Percentiles rank a stretch among this genome's conserved stretches.
Conservation (phyloP, 306 rosid genomes). For the Trifolium pratense region DNA sequence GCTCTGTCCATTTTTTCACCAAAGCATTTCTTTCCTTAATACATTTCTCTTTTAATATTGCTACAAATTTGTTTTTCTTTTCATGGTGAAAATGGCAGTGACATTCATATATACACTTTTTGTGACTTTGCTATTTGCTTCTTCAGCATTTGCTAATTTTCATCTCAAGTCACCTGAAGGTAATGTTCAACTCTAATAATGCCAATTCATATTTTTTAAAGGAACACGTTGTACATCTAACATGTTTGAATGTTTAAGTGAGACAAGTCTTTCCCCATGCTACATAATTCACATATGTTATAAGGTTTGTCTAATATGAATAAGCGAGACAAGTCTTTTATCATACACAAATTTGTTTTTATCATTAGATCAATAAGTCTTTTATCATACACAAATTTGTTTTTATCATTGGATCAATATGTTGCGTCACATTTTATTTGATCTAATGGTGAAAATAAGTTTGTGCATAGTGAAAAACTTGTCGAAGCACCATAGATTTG, state of each 20-base stretch:
- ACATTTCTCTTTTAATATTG: background rate
- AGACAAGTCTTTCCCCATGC: no score
- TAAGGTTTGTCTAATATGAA: no score
- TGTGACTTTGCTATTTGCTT: slow-evolving; percentile 46
- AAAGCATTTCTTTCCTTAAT: background rate
- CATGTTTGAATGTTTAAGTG: background rate
- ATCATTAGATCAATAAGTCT: no score
- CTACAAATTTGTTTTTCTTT: slow-evolving; percentile 20
- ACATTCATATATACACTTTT: slow-evolving; percentile 46
- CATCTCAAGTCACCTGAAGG: slow-evolving; percentile 54
- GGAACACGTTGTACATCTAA: background rate
- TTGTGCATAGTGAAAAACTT: no score
- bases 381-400: no score
- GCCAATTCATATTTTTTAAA: background rate
- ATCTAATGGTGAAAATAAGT: no score
- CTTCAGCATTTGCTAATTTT: slow-evolving; percentile 53
- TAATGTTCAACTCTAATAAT: slow-evolving; percentile 36
- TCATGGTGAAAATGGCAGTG: slow-evolving; percentile 50
- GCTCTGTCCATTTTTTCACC: slow-evolving; percentile 13
- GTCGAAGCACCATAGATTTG: no score
- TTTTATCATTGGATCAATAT: no score
- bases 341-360: no score
- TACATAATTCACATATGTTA: background rate
- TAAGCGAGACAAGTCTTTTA: no score
- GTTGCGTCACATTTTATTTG: no score